Evolutionary conservation across 192 early-diverging fungal species (phyloP).

Genomic region (Linderina pennispora): DNA sequence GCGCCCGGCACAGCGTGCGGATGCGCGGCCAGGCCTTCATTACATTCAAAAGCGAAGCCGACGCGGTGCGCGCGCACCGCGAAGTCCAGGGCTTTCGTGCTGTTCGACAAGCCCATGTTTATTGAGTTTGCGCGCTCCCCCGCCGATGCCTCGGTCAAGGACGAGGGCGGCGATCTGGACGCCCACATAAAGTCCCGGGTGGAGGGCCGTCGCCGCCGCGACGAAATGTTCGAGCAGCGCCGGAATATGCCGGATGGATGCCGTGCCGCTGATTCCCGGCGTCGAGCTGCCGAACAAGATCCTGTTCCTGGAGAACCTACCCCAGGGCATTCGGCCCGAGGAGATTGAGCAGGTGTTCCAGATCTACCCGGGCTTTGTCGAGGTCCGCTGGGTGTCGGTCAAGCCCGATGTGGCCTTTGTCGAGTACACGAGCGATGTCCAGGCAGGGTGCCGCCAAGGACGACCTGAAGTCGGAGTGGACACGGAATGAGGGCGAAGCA

Average conservation of each 20-base stretch:
- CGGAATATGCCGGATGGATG: background rate
- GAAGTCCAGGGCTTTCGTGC: slow-evolving; percentile 78
- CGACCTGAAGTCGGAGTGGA: slow-evolving; percentile 42
- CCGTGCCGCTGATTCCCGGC: slow-evolving; percentile 55
- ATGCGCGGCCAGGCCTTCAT: slow-evolving; percentile 96
- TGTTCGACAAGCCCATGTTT: slow-evolving; percentile 78
- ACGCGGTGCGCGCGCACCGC: slow-evolving; percentile 68
- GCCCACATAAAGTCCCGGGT: slow-evolving; percentile 16
- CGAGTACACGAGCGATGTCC: slow-evolving; percentile 84
- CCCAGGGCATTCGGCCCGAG: slow-evolving; percentile 59
- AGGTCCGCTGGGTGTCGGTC: slow-evolving; percentile 90
- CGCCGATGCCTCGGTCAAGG: slow-evolving; percentile 41
- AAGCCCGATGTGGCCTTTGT: slow-evolving; percentile 95
- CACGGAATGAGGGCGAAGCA: slow-evolving; percentile 1
- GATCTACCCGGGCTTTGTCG: slow-evolving; percentile 82
- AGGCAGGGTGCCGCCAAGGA: slow-evolving; percentile 75
- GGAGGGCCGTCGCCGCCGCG: slow-evolving; percentile 17
- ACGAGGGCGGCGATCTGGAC: slow-evolving; percentile 54
- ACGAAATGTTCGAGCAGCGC: slow-evolving; percentile 6
- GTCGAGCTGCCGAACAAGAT: slow-evolving; percentile 86
- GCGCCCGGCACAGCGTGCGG: slow-evolving; percentile 69
- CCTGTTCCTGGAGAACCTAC: slow-evolving; percentile 88
- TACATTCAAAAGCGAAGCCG: slow-evolving; percentile 64
- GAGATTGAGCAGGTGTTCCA: slow-evolving; percentile 57
- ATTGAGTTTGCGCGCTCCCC: slow-evolving; percentile 35